Evolutionary conservation across 208 protist species (phyloP), one percentile per base, ranked within the genome.

Genomic region (Leishmania tarentolae): DNA sequence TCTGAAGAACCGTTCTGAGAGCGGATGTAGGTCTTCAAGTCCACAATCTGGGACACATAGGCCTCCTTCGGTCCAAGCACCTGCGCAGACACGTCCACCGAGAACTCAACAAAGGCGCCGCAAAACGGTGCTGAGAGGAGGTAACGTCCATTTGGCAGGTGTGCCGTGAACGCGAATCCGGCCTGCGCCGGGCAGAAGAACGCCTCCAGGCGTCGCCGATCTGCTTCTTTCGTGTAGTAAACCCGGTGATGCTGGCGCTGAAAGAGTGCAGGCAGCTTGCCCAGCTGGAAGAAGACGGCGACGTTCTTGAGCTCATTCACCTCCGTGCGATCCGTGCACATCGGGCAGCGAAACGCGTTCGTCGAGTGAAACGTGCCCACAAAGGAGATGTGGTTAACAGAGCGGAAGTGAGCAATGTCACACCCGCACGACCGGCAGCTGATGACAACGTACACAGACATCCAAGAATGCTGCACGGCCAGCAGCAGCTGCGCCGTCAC

Each of bases 401-500:
- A 77, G 11, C 75, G 73, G 59, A 87, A 89, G 80, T 88, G 90
- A 9, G 85, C 76, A 76, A 97, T 90, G 80, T 97, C 91, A 78
- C 87, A 94, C 2, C 86, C 92, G 77, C 93, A 97, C 24, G 93
- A 97, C 61, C 83, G 83, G 86, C 93, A 97, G 66, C 79, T 75
- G 65, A 97, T 77, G 69, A 94, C 92, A 86, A 95, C 95, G 42
- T 68, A 47, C 68, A 97, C 83, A 44, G 79, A 82, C 76, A 97
- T 84, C 79, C 90, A 91, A 28, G 81, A 66, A 69, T 82, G 83
- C 80, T 95, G 88, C 28, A 94, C 92, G 31, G 87, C 94, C 1
- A 97, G 87, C 0, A 97, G 84, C 28, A 97, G 83, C 83, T 97
- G 94, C 69, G 94, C 88, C 46, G 94, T 87, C 21, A 97, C 94